Conservation (phyloP, 768 basidiomycete species). For the Suillus fuscotomentosus region DNA sequence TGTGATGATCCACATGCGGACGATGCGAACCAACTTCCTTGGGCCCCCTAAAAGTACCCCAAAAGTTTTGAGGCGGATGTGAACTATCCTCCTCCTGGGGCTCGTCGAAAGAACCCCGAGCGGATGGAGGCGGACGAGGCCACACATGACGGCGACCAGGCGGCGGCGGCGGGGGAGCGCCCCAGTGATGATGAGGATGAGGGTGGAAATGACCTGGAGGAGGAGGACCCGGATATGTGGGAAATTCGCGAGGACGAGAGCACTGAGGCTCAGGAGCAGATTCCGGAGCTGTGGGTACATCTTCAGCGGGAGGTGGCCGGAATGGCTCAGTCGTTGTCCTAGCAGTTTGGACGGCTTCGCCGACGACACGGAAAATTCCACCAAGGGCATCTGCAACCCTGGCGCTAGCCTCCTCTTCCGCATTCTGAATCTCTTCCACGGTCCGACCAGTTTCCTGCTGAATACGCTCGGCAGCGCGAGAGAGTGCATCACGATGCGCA, state of each 20-base stretch:
- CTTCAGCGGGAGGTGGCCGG: neutral
- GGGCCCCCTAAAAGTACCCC: no score
- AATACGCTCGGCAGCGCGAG: constrained; percentile 55
- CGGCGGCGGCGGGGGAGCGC: neutral
- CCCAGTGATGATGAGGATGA: constrained; percentile 23
- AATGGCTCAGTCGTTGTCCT: constrained; percentile 10
- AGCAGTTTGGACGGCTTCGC: constrained; percentile 27
- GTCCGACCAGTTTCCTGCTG: constrained; percentile 38
- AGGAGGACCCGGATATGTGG: constrained; percentile 11
- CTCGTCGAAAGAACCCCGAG: neutral
- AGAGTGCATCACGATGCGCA: constrained; percentile 56
- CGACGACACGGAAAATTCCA: constrained; percentile 56
- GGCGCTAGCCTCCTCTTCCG: constrained; percentile 66
- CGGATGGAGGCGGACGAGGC: constrained; percentile 1
- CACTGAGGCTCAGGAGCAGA: neutral
- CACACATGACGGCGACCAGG: constrained; percentile 1
- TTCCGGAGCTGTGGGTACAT: constrained; percentile 3
- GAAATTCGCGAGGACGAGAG: constrained; percentile 8
- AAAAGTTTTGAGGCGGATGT: neutral
- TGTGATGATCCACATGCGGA: no score
- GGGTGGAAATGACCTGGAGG: constrained; percentile 16
- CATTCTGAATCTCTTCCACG: constrained; percentile 45
- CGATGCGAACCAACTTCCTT: neutral
- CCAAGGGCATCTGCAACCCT: constrained; percentile 64
- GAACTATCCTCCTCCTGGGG: neutral